A percentile compares a stretch with the other conserved stretches of the same genome.
phyloP scores from a whole-genome alignment of 495 filamentous ascomycete species.

The Neurospora sublineolata region DNA sequence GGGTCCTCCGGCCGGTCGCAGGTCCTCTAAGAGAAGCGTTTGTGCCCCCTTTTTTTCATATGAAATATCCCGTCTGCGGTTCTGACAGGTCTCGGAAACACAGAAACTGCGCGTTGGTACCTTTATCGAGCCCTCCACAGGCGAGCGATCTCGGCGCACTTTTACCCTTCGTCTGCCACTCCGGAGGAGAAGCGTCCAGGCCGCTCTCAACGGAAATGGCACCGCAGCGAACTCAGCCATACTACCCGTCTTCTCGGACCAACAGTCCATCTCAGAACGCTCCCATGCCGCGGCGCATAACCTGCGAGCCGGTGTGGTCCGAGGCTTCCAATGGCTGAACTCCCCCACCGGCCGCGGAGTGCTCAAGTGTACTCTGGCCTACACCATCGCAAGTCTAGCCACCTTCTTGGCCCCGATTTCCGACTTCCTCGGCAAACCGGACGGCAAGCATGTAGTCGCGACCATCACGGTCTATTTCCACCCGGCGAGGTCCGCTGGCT shows the following conservation, averaged over 20 bases:
- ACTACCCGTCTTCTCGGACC: conserved; percentile 6
- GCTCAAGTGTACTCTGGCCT: conserved; percentile 88
- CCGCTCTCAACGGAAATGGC: conserved; percentile 10
- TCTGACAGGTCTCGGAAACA: not conserved
- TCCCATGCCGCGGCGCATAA: conserved; percentile 20
- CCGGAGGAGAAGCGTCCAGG: conserved; percentile 8
- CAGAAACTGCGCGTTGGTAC: conserved; percentile 51
- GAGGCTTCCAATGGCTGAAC: conserved; percentile 32
- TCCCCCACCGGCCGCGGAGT: conserved; percentile 56
- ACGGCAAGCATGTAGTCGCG: conserved; percentile 93
- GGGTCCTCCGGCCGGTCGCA: conserved; percentile 10
- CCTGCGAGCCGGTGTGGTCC: conserved; percentile 8
- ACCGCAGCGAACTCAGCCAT: conserved; percentile 4
- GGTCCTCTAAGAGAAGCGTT: conserved; percentile 27
- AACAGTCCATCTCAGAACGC: conserved; percentile 14
- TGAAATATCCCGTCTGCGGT: not conserved
- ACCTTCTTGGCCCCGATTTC: conserved; percentile 73
- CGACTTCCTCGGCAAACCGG: conserved; percentile 64
- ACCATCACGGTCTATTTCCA: conserved; percentile 94
- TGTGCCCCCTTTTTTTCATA: conserved; percentile 1
- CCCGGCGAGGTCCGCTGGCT: conserved; percentile 78
- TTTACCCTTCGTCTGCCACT: conserved; percentile 40
- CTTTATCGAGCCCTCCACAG: conserved; percentile 48
- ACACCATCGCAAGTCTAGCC: conserved; percentile 75
- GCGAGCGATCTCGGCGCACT: conserved; percentile 46